Evolutionary conservation across 495 filamentous ascomycete species (phyloP), one percentile per base, ranked within the genome.

Genomic region (Penicillium goetzii): DNA sequence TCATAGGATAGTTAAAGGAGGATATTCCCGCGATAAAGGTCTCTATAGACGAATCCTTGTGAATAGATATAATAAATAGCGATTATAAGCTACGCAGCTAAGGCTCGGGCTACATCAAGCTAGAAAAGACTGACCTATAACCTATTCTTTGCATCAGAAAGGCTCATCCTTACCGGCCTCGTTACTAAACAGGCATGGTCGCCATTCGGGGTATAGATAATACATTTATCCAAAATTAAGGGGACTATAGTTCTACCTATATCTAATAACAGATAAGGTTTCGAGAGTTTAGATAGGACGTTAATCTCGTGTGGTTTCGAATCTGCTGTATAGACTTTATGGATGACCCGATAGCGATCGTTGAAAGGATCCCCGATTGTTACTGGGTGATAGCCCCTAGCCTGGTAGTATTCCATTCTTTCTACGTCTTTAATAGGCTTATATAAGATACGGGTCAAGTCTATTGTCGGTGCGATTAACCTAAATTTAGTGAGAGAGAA

Each of bases 141-240:
- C 10, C 52, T 68, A 45, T 77, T 59, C 53, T 72, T 76, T 38
- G 63, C 64, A 15, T 68, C 69, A 12, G 66, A 69, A 26, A 81
- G 59, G 55, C 76, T 80, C 47, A 60, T 59, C 14, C 72, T 70
- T 33, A 68, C 75, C 14, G 69, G 73, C 5, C 2, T 41, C 10
- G 59, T 68, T 40, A 81, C 78, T 14, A 74, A 69, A 63, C 78
- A 82, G 25, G 60, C 34, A 68, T 84, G 80, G 9, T 54, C 73
- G n/a, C 78, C 75, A 62, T 83, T 83, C 12, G 76, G 78, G 14
- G 81, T 76, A 21, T 73, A 56, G 30, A 81, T 65, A 19, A 38
- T 70, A 61, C 82, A 84, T 28, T 51, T 68, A 70, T 83, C 80
- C 11, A 80, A 64, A n/a, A 78, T 67, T 15, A 59, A 58, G 58